Conservation (phyloP, 2,329 filamentous ascomycete genomes). For the Verticillium dahliae region DNA sequence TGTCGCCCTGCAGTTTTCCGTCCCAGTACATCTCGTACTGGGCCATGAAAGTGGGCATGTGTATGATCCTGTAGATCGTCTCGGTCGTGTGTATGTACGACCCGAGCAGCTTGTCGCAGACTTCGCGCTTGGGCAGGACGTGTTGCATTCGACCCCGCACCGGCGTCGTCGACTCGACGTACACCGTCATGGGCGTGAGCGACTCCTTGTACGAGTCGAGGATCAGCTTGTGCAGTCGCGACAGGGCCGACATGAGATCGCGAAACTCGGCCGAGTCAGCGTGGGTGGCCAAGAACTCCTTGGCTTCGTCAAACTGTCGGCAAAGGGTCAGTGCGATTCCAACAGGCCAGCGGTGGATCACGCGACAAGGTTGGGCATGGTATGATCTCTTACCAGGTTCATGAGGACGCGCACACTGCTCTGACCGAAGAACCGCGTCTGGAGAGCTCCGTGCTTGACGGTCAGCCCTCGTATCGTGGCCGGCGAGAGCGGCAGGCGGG, state of each 20-base stretch:
- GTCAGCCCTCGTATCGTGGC: slow-evolving; percentile 42
- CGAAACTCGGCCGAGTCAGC: slow-evolving; percentile 31
- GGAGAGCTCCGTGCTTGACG: slow-evolving; percentile 37
- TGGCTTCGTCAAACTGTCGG: slow-evolving; percentile 45
- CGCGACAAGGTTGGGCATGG: background rate
- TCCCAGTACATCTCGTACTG: slow-evolving; percentile 49
- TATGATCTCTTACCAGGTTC: slow-evolving; percentile 37
- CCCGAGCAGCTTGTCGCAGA: slow-evolving; percentile 44
- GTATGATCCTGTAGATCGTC: slow-evolving; percentile 46
- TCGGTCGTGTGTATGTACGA: slow-evolving; percentile 45
- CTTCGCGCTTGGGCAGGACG: slow-evolving; percentile 33
- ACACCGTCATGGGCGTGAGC: slow-evolving; percentile 46
- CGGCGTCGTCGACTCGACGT: slow-evolving; percentile 52
- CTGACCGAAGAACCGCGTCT: slow-evolving; percentile 47
- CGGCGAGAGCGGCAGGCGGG: slow-evolving; percentile 25
- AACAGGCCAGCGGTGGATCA: background rate
- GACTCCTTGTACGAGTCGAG: slow-evolving; percentile 40
- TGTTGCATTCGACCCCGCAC: slow-evolving; percentile 52
- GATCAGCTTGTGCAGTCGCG: slow-evolving; percentile 39
- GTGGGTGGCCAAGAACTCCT: slow-evolving; percentile 38
- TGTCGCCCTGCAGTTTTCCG: slow-evolving; percentile 36
- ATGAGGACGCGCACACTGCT: slow-evolving; percentile 45
- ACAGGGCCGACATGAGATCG: slow-evolving; percentile 37
- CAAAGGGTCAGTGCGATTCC: slow-evolving; percentile 6
- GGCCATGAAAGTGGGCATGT: slow-evolving; percentile 42